These are phyloP conservation scores for Angophora floribunda DNA, from an alignment of 345 rosid genomes.

Conservation along the genomic window DNA sequence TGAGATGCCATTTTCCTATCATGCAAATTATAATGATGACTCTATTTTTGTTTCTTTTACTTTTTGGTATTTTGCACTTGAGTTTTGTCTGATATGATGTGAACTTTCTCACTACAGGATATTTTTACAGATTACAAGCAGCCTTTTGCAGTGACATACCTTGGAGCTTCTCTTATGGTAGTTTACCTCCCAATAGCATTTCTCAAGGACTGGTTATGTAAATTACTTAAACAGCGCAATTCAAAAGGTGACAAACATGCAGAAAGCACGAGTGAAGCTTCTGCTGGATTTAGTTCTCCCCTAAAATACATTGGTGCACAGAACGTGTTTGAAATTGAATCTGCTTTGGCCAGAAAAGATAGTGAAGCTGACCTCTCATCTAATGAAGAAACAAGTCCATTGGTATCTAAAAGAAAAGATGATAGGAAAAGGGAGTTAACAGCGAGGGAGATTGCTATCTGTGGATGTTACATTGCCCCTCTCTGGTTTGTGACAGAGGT, in stretches of 20 bases:
- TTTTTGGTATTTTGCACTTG: not conserved
- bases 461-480: conserved; percentile 93
- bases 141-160: conserved; percentile 97
- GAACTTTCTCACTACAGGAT: conserved; percentile 38
- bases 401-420: conserved; percentile 56
- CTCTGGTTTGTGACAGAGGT: conserved; percentile 99
- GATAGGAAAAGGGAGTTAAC: conserved; percentile 48
- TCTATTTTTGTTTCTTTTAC: not conserved
- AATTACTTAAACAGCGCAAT: conserved; percentile 29
- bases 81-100: not conserved
- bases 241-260: conserved; percentile 42
- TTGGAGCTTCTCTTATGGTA: conserved; percentile 97
- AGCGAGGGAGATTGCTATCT: conserved; percentile 57
- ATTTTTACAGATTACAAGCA: conserved; percentile 90
- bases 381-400: conserved; percentile 46
- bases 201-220: conserved; percentile 79
- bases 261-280: conserved; percentile 25
- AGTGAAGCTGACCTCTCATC: conserved; percentile 55
- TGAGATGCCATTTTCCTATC: not conserved
- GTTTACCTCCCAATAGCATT: conserved; percentile 93
- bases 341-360: conserved; percentile 60
- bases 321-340: conserved; percentile 66
- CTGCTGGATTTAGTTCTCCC: conserved; percentile 51
- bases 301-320: conserved; percentile 19
- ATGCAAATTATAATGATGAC: not conserved